Evolutionary conservation across 768 basidiomycete species (phyloP), one percentile per base, ranked within the genome.

Genomic region (Hygrophoropsis aurantiaca): DNA sequence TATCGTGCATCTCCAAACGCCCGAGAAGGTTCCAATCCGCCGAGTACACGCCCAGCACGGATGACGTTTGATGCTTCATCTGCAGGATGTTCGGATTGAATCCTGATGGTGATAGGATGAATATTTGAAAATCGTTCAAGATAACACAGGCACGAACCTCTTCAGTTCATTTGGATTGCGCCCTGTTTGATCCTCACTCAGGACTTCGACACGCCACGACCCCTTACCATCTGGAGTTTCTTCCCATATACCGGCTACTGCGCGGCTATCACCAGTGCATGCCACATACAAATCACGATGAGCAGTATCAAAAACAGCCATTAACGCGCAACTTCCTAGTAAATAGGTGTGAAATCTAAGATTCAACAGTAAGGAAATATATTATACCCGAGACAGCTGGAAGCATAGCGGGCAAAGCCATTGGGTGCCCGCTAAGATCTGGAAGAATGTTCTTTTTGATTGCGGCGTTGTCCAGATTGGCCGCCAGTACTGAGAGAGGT

Each of bases 121-220:
- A 42, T 45, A 53, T 36, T 27, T 16, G 27, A 9, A n/a, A n/a
- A n/a, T n/a, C n/a, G 6, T 37, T 6, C 18, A 27, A 42, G 21
- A 43, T 34, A 44, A 15, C 8, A 25, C 5, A 18, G 6, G 39
- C 20, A 59, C 73, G 42, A 56, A 94, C 94, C 94, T 81, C 63
- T 78, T 78, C 20, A 87, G 71, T 67, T 99, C 97, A 38, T 80
- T 85, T 13, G 80, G 83, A 61, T 93, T 97, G 54, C 91, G 81
- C 32, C 93, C 97, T 6, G 94, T 97, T 72, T 97, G 94, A 61
- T 98, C 97, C 65, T 97, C 93, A 23, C 81, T 91, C 51, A 99
- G 74, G n/a, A 90, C 90, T 62, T 97, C 92, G 24, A 94, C 87
- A 38, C 84, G 80, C 97, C 97, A 99, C 43, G 73, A 75, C 10